Percentiles rank a stretch among this genome's conserved stretches.
phyloP scores from a whole-genome alignment of 2,329 filamentous ascomycete species.

The Talaromyces verruculosus region DNA sequence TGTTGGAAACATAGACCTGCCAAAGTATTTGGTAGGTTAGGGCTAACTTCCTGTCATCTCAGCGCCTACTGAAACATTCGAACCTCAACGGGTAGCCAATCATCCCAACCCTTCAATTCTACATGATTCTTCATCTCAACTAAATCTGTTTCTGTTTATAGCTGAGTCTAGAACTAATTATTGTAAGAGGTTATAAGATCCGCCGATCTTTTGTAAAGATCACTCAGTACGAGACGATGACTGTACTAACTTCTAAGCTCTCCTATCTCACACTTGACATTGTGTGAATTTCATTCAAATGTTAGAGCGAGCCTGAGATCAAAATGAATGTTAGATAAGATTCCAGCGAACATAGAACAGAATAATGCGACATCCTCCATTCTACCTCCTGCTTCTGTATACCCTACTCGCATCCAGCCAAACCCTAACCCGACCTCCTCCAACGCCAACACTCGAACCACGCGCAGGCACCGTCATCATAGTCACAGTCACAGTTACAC shows the following conservation, averaged over 20 bases:
- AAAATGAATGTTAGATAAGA: not conserved
- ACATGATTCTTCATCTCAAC: not conserved
- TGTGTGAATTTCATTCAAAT: too few relatives aligned
- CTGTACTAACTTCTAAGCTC: not conserved
- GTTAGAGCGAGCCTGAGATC: not conserved
- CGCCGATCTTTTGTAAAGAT: not conserved
- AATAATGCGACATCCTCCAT: slow-evolving; percentile 6
- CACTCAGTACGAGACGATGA: not conserved
- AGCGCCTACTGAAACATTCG: slow-evolving; percentile 5
- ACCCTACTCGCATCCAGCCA: not conserved
- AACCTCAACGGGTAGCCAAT: not conserved
- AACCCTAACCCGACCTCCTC: not conserved
- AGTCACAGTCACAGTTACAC: slow-evolving; percentile 16
- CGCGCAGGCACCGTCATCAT: slow-evolving; percentile 13
- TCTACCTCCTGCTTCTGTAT: not conserved
- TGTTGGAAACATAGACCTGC: not conserved
- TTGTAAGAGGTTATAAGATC: not conserved
- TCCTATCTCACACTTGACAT: not conserved
- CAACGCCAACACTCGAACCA: slow-evolving; percentile 7
- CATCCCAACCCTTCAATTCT: not conserved
- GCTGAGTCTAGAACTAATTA: not conserved
- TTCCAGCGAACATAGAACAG: not conserved
- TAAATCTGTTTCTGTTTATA: not conserved
- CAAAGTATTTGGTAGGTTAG: not conserved
- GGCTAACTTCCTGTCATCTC: not conserved